Evolutionary conservation across 176 grass and related monocot genomes (phyloP), one percentile per base, ranked within the genome.

Genomic region (Puccinellia tenuiflora): DNA sequence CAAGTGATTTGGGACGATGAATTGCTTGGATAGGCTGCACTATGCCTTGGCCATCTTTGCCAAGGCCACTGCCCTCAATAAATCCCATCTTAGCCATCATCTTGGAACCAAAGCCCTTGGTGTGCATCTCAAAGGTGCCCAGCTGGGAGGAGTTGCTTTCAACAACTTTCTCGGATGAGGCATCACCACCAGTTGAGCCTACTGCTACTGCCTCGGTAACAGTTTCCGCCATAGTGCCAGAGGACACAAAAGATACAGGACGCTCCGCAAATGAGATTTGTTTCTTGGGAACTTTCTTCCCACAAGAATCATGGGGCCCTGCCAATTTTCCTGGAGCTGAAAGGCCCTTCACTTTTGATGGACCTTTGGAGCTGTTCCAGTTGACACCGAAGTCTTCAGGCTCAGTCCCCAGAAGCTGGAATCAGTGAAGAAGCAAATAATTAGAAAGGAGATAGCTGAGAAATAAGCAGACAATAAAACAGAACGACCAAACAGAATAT

Each of bases 81-180:
- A 98, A 95, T 65, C 96, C 96, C 96, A 98, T 95, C 79, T 98
- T 98, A 7, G 90, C 92, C 92, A 98, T 91, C 96, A 98, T 95
- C 85, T 88, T 98, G 5, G 90, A 98, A 46, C 96, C 96, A 84
- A 98, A 98, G 46, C 92, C 92, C 77, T 65, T 98, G 24, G 92
- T 98, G 40, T 98, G 96, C 73, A 86, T 74, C 86, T 98, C 96
- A 65, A 98, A 98, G 12, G 85, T 86, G 35, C 92, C 92, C 22
- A 94, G 46, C 47, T 92, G 75, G 10, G 42, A 75, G 25, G 86
- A 62, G 55, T 74, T 68, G 76, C 40, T 87, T 75, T 75, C 71
- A 21, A 68, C 77, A 76, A 70, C 38, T 60, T 78, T 90, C 13
- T 84, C 76, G 59, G 13, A 57, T 40, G 72, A 88, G 29, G 46